These are phyloP conservation scores for Fusarium brevicatenulatum DNA, from an alignment of 2,329 filamentous ascomycete genomes.

Conservation along the genomic window DNA sequence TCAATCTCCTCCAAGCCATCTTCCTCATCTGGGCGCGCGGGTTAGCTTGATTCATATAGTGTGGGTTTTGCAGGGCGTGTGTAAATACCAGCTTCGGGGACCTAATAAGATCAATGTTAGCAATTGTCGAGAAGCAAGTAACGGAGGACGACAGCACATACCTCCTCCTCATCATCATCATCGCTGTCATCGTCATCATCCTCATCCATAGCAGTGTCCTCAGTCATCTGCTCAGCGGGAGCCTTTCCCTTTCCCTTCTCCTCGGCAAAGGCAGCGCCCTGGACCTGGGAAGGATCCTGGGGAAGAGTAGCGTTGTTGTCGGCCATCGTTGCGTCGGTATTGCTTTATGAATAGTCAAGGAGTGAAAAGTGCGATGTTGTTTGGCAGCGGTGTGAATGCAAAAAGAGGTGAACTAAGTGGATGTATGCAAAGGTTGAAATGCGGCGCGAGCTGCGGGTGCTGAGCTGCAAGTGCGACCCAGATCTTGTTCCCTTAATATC, in stretches of 20 bases:
- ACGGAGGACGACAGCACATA: slow-evolving; percentile 19
- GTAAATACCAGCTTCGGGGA: slow-evolving; percentile 46
- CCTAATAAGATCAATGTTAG: slow-evolving; percentile 43
- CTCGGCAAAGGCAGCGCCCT: slow-evolving; percentile 56
- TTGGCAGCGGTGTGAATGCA: slow-evolving; percentile 15
- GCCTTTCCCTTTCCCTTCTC: slow-evolving; percentile 92
- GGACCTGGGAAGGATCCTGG: slow-evolving; percentile 54
- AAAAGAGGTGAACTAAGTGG: slow-evolving; percentile 16
- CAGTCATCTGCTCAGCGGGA: slow-evolving; percentile 58
- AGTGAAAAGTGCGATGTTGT: slow-evolving; percentile 6
- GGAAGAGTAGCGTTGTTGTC: slow-evolving; percentile 62
- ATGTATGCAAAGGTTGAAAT: slow-evolving; percentile 36
- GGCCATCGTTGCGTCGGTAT: slow-evolving; percentile 53
- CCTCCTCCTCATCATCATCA: slow-evolving; percentile 50
- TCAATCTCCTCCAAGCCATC: slow-evolving; percentile 94
- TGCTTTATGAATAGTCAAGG: background rate
- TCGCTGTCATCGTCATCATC: slow-evolving; percentile 68
- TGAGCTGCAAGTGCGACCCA: slow-evolving; percentile 19
- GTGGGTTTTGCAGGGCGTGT: background rate
- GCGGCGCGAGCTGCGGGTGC: slow-evolving; percentile 44
- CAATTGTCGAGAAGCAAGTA: background rate
- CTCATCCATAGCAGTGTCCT: slow-evolving; percentile 77
- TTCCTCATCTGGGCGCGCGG: slow-evolving; percentile 66
- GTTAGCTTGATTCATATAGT: slow-evolving; percentile 42
- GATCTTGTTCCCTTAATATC: slow-evolving; percentile 2